Base-by-base conservation (phyloP, 1,284 basidiomycete species). In the Apiotrichum mycotoxinovorans region DNA sequence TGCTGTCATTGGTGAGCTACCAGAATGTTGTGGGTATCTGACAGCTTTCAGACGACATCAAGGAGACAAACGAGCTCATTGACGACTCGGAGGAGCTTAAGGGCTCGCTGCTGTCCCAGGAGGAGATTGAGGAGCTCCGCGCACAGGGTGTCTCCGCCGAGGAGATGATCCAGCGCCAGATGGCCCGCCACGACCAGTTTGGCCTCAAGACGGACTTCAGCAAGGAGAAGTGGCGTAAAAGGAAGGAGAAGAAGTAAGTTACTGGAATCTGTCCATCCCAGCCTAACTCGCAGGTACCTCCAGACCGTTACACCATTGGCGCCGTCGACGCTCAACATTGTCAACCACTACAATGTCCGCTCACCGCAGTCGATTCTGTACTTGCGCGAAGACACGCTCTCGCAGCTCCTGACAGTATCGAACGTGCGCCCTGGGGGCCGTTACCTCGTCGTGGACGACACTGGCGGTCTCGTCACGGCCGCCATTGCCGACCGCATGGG, bases 181-280 rank as follows among this genome's bases (percentile, higher is more conserved):
- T 96, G 56, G 90, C 91, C 65, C 83, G 87, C 66, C 93, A 97
- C 69, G 86, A 88, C 34, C 88, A 89, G 68, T 97, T 89, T 74
- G 85, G 85, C 10, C 80, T 95, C 52, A 97, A 97, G 79, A 96
- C 92, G 1, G 94, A 94, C 75, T 96, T 92, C 73, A 92, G 89
- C 75, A 96, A 97, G 76, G 93, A 96, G 69, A 97, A 97, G 73
- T 97, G 96, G 78, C 87, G 85, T 71, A 93, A 92, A 74, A 82
- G 91, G 46, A 97, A 97, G 75, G 90, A 94, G 77, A 91, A 89
- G 62, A 97, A 97, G 92, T 93, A 70, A 64, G 83, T 76, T 15
- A 18, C 8, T 10, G 22, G 37, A 0, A 7, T 25, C 25, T 34
- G 11, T 25, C 11, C n/a, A n/a, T n/a, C n/a, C n/a, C n/a, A n/a